Evolutionary conservation across 805 yeast genomes (phyloP), one percentile per base, ranked within the genome.

Genomic region (Sporopachydermia quercuum): DNA sequence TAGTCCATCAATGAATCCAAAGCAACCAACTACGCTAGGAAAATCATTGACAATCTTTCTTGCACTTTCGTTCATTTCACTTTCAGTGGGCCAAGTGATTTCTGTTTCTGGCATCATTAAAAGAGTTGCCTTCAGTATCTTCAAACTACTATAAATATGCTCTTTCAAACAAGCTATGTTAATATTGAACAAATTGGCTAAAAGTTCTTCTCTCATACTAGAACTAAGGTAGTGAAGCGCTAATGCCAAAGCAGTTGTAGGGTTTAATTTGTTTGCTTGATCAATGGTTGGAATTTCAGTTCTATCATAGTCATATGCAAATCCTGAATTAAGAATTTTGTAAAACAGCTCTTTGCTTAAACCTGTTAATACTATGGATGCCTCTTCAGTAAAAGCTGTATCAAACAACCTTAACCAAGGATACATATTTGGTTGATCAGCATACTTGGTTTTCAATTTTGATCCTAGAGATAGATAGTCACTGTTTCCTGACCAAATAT

Each of bases 1-100:
- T n/a, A 23, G 30, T n/a, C 30, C 30, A 23, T 23, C 30, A 23
- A 23, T 23, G 30, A 23, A 23, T n/a, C 30, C 30, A n/a, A 23
- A 23, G n/a, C 30, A 23, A n/a, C 30, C 30, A 23, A 23, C n/a
- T 8, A 23, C 13, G 13, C 8, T 8, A 8, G 30, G 30, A n/a
- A 23, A 23, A 8, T 23, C 30, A 8, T n/a, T 8, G 30, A n/a
- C 8, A 23, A 23, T 23, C 8, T 8, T 8, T 8, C 13, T 8
- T 8, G 30, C 30, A 8, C 13, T n/a, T 23, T n/a, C 13, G 30
- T n/a, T 23, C 30, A 23, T 23, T 23, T 23, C 30, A 8, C 13
- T n/a, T 23, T 8, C 13, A 8, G 30, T 23, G n/a, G 30, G 30
- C 30, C 30, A 23, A 8, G 8, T n/a, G 8, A 23, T 23, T 23